Conservation (phyloP, 2,329 filamentous ascomycete genomes). For the Diaporthe citrichinensis region DNA sequence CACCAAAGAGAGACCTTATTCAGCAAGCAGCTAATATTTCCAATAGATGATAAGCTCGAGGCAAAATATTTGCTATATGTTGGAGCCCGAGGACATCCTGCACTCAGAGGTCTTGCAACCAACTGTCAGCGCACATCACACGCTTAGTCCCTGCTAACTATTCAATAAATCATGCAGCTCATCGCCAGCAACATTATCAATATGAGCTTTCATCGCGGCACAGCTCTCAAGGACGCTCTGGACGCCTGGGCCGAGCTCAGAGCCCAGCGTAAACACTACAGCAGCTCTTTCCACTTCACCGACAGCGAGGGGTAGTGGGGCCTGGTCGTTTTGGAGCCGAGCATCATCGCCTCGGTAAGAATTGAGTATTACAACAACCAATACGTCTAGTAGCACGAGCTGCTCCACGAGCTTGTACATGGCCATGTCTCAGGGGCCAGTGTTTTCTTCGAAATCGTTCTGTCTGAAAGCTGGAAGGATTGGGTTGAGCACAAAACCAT, state of each 20-base stretch:
- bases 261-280: neutral
- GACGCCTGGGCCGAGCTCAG: neutral
- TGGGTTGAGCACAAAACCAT: constrained; percentile 10
- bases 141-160: neutral
- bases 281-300: neutral
- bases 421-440: neutral
- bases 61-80: neutral
- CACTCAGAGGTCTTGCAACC: neutral
- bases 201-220: neutral
- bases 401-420: constrained; percentile 25
- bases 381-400: neutral
- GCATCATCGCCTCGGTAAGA: neutral
- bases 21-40: neutral
- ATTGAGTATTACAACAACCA: neutral
- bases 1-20: too few relatives aligned
- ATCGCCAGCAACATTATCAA: neutral
- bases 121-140: neutral
- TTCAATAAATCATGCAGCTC: neutral
- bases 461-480: neutral
- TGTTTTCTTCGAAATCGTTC: neutral
- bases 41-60: neutral
- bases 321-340: neutral
- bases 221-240: neutral
- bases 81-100: neutral
- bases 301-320: neutral